These are phyloP conservation scores for Tubosaeta sp. DNA, from an alignment of 768 basidiomycete species.

Conservation along the genomic window DNA sequence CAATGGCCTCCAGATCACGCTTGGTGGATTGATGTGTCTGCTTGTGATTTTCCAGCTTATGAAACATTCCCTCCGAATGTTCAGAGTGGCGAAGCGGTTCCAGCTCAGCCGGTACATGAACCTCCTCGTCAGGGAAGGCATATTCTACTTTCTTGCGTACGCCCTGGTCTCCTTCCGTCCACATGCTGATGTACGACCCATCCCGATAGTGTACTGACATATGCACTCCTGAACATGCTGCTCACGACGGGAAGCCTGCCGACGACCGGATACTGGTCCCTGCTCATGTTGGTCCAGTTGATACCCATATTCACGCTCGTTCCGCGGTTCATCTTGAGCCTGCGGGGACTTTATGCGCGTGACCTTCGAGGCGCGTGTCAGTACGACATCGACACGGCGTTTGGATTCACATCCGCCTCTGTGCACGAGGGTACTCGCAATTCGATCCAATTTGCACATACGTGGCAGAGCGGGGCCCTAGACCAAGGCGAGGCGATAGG, in stretches of 20 bases:
- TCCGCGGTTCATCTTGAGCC: neutral
- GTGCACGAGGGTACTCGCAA: neutral
- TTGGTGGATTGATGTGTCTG: neutral
- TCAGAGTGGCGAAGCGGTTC: neutral
- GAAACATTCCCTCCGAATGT: neutral
- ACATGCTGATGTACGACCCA: neutral
- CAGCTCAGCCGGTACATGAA: neutral
- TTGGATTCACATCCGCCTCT: neutral
- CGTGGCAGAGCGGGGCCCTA: neutral
- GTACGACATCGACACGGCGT: neutral
- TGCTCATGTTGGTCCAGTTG: neutral
- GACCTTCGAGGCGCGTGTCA: neutral
- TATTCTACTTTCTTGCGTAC: slow-evolving; percentile 1
- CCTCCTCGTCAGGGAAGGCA: neutral
- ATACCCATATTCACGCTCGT: neutral
- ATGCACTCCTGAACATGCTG: neutral
- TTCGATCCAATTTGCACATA: neutral
- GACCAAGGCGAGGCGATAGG: neutral
- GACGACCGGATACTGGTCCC: neutral
- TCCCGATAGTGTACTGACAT: neutral
- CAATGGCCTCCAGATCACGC: neutral
- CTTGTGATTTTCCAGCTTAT: neutral
- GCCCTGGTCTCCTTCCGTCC: neutral
- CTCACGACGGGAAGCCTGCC: neutral
- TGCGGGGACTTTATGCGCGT: neutral